phyloP scores from a whole-genome alignment of 129 eudicot genomes.

The Ambrosia trifida region DNA sequence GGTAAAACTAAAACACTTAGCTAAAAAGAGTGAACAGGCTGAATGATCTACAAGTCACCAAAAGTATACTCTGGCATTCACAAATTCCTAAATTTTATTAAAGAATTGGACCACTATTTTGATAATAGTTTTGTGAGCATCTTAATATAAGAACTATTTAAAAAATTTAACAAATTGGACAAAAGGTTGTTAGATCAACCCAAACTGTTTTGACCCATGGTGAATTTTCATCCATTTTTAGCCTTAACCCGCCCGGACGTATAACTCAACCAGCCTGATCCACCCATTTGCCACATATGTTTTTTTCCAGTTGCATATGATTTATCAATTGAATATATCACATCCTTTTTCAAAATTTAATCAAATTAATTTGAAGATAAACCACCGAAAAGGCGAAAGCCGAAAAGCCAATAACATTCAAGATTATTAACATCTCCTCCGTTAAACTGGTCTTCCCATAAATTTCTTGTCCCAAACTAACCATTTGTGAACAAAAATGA shows the following conservation, averaged over 20 bases:
- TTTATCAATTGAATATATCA: not conserved
- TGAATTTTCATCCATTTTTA: not conserved
- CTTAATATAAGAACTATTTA: not conserved
- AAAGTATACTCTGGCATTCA: not conserved
- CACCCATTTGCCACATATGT: not conserved
- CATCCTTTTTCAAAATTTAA: not conserved
- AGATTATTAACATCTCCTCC: not conserved
- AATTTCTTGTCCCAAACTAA: not conserved
- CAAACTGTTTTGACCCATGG: not conserved
- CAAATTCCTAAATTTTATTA: not conserved
- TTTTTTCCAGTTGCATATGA: constrained; percentile 7
- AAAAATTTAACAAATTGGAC: not conserved
- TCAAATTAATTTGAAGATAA: not conserved
- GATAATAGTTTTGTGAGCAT: not conserved
- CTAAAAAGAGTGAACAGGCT: not conserved
- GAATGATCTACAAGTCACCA: constrained; percentile 6
- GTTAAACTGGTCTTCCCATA: not conserved
- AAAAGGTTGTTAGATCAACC: not conserved
- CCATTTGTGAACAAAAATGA: not conserved
- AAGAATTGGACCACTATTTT: not conserved
- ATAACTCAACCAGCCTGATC: not conserved
- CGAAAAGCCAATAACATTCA: not conserved
- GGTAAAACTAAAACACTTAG: not conserved
- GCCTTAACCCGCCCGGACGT: not conserved
- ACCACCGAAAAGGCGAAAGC: not conserved